Evolutionary conservation across 352 stramenopile genomes (phyloP).

Genomic region (Phytophthora tentaculata): DNA sequence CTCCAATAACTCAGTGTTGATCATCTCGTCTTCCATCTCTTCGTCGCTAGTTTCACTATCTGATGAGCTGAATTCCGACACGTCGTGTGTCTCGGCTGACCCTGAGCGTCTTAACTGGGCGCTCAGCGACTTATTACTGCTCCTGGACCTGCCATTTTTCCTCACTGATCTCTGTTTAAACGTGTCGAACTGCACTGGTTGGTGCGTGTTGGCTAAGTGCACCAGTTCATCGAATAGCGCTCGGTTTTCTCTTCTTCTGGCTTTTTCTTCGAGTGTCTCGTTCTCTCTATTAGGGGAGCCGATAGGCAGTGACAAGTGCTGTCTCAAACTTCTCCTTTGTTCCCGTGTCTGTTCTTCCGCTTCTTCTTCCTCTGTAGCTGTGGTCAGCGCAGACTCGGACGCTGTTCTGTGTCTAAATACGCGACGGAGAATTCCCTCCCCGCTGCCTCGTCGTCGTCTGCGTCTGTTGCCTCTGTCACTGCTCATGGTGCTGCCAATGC

Average conservation of each 20-base stretch:
- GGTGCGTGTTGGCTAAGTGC: slow-evolving; percentile 60
- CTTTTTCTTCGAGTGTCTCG: slow-evolving; percentile 35
- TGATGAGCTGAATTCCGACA: slow-evolving; percentile 82
- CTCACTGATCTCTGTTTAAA: slow-evolving; percentile 47
- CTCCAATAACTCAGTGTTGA: slow-evolving; percentile 94
- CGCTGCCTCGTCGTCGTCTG: slow-evolving; percentile 5
- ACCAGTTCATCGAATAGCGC: slow-evolving; percentile 59
- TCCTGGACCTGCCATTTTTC: slow-evolving; percentile 25
- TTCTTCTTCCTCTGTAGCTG: slow-evolving; percentile 5
- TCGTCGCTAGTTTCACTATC: slow-evolving; percentile 43
- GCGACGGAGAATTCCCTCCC: slow-evolving; percentile 15
- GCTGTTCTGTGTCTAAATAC: slow-evolving; percentile 32
- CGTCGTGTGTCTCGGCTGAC: slow-evolving; percentile 30
- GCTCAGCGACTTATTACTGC: slow-evolving; percentile 21
- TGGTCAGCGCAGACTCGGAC: slow-evolving; percentile 29
- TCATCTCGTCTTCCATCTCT: slow-evolving; percentile 48
- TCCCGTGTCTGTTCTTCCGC: slow-evolving; percentile 3
- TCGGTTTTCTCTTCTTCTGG: slow-evolving; percentile 52
- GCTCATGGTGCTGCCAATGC: slow-evolving; percentile 17
- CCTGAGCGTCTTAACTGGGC: slow-evolving; percentile 28
- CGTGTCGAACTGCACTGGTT: slow-evolving; percentile 54
- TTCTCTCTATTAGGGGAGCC: slow-evolving; percentile 22
- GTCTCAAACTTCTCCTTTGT: slow-evolving; percentile 12
- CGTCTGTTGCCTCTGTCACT: slow-evolving; percentile 14
- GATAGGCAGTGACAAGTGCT: slow-evolving; percentile 31